Conservation (phyloP, 2,329 filamentous ascomycete genomes). For the Cladosporium halotolerans region DNA sequence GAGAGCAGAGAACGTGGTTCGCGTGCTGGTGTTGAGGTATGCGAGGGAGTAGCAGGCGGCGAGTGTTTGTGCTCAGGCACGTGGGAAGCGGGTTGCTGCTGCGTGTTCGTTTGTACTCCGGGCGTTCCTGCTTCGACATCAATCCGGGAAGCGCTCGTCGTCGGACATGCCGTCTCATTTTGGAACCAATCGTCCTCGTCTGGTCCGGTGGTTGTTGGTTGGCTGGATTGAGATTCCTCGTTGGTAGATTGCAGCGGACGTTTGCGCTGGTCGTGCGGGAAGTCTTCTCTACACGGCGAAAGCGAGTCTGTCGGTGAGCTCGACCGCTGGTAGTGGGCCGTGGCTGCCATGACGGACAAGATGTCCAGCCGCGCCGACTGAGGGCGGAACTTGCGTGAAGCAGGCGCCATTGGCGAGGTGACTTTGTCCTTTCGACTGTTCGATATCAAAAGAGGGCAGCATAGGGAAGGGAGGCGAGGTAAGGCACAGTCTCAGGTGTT, state of each 20-base stretch:
- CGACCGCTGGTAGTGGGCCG: constrained; percentile 1
- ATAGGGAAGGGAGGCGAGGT: not conserved
- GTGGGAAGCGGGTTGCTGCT: not conserved
- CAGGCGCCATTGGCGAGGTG: not conserved
- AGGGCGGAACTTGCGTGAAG: not conserved
- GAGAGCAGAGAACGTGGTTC: constrained; percentile 22
- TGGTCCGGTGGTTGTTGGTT: not conserved
- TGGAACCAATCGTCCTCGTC: constrained; percentile 9
- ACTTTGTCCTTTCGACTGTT: no score
- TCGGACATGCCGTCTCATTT: constrained; percentile 2
- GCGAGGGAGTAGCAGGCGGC: constrained; percentile 1
- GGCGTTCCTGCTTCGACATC: constrained; percentile 10
- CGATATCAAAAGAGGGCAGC: no score
- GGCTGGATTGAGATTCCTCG: no score
- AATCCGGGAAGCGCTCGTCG: constrained; percentile 11
- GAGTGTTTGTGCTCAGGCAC: constrained; percentile 1
- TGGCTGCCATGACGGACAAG: constrained; percentile 12
- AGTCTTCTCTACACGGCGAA: constrained; percentile 12
- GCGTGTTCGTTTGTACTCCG: constrained; percentile 4
- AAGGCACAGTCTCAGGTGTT: not conserved
- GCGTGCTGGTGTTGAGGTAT: constrained; percentile 15
- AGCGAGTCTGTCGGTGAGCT: constrained; percentile 15
- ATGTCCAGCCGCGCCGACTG: constrained; percentile 18
- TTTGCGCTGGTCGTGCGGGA: not conserved
- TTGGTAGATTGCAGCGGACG: not conserved